Evolutionary conservation across 805 yeast genomes (phyloP).

Genomic region (Saturnispora ahearnii): DNA sequence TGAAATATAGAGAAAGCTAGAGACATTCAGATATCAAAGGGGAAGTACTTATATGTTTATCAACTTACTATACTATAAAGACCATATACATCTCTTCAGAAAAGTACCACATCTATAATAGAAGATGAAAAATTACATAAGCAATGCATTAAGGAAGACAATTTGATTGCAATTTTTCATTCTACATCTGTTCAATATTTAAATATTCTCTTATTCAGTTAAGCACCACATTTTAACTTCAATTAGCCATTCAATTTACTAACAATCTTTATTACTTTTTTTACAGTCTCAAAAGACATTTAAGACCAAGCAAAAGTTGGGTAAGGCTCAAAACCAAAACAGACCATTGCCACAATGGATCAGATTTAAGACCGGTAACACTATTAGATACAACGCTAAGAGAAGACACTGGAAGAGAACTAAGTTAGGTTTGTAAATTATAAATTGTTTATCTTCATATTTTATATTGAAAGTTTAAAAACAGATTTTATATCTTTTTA

Average conservation of each 20-base stretch:
- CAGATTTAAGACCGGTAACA: slow-evolving; percentile 97
- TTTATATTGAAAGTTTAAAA: background rate
- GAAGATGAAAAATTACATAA: too few relatives aligned
- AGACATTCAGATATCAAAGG: too few relatives aligned
- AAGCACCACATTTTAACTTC: too few relatives aligned
- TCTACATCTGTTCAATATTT: too few relatives aligned
- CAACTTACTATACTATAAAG: too few relatives aligned
- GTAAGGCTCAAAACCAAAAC: slow-evolving; percentile 98
- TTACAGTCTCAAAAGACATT: slow-evolving; percentile 88
- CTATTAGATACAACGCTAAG: slow-evolving; percentile 97
- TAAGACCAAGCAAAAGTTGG: slow-evolving; percentile 96
- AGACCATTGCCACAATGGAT: slow-evolving; percentile 99
- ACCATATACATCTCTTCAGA: too few relatives aligned
- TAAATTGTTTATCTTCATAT: background rate
- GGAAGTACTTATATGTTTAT: too few relatives aligned
- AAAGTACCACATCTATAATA: too few relatives aligned
- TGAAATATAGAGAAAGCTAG: too few relatives aligned
- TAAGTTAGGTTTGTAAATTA: slow-evolving; percentile 84
- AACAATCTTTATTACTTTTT: background rate
- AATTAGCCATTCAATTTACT: background rate
- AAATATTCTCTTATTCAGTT: too few relatives aligned
- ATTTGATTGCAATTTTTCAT: too few relatives aligned
- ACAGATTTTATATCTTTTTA: background rate
- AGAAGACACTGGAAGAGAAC: slow-evolving; percentile 99
- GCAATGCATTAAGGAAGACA: too few relatives aligned